Base-by-base conservation (phyloP, 1,284 basidiomycete species). In the Cryptococcus wingfieldii region DNA sequence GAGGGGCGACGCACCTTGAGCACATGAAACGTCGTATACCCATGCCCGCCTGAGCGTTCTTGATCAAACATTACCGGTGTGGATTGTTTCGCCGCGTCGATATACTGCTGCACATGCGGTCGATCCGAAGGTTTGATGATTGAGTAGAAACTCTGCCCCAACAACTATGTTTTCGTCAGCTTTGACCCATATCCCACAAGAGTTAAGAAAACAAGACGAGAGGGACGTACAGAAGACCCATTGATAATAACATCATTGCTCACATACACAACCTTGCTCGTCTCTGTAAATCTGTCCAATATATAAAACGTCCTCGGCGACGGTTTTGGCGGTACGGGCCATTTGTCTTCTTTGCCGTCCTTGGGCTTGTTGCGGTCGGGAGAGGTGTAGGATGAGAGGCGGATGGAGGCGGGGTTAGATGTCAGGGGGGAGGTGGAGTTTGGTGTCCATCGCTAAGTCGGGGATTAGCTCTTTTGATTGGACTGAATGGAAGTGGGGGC, bases 231-330 rank as follows among this genome's bases (percentile, higher is more conserved):
- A 9, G 50, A 53, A 13, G 50, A 47, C 10, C 60, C 63, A 18
- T 64, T 60, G 23, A 69, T 47, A 28, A 74, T 60, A 6, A 71
- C 52, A n/a, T 70, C 66, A 53, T 75, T 75, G 38, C 65, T 69
- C 38, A 64, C 64, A 53, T 67, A 72, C 48, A 65, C 66, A 34
- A 75, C 64, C 3, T 66, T 59, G 13, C 57, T 59, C 12, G 67
- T 64, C 42, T 71, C 66, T 1, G 70, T 72, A 48, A 75, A 75
- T 16, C 73, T 46, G 50, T 75, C 69, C 2, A 75, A 41, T 23
- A 74, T 62, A 62, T 68, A 69, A 47, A 70, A 72, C 6, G 68
- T 71, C 16, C 73, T 54, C 2, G 61, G 63, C 9, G 58, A 55
- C 0, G 61, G 67, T 39, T 57, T 53, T 8, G 53, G 43, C 16